Base-by-base conservation (phyloP, 352 stramenopile genomes). In the Aphanomyces invadans region DNA sequence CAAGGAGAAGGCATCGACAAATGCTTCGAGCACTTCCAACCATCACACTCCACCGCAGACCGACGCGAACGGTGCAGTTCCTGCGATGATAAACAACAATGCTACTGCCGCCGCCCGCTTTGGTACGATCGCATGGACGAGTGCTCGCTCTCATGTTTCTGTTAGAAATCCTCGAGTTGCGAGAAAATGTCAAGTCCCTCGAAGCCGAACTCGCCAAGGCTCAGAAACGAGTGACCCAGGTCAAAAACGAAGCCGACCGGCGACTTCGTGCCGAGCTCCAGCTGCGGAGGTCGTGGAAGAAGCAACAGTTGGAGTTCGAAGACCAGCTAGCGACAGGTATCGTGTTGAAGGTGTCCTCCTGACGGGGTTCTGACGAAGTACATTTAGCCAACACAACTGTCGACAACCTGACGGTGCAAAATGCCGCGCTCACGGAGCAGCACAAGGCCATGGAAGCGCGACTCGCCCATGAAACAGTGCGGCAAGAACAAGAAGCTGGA, bases 201-300 rank as follows among this genome's bases (percentile, higher is more conserved):
- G 46, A 65, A 57, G 70, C 80, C n/a, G 84, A 93, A 49, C 72
- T 93, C 0, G 77, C 78, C 42, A 76, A 81, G 9, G 88, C 89
- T 70, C 90, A 91, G 68, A 79, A 89, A 31, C 82, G 82, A n/a
- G 86, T 90, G 66, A 80, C 77, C 42, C 76, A 89, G 70, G 90
- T 93, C 52, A 82, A 87, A 61, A 83, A 81, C 1, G 84, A 93
- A 61, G 90, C 79, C 78, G 73, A 90, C 64, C 78, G 84, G 4
- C 80, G 84, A n/a, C 71, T 93, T 19, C 81, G 77, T 53, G 84
- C 81, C 21, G 84, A 93, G 62, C 76, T 80, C 7, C 84, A 93
- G 53, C 82, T 91, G 73, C 82, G 84, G 36, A 78, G 82, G 1
- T 77, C 87, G 31, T 93, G 81, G 79, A 93, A 93, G 44, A 73